A percentile compares a stretch with the other conserved stretches of the same genome.
phyloP scores from a whole-genome alignment of 1,284 basidiomycete genomes.

The Cryptococcus wingfieldii region DNA sequence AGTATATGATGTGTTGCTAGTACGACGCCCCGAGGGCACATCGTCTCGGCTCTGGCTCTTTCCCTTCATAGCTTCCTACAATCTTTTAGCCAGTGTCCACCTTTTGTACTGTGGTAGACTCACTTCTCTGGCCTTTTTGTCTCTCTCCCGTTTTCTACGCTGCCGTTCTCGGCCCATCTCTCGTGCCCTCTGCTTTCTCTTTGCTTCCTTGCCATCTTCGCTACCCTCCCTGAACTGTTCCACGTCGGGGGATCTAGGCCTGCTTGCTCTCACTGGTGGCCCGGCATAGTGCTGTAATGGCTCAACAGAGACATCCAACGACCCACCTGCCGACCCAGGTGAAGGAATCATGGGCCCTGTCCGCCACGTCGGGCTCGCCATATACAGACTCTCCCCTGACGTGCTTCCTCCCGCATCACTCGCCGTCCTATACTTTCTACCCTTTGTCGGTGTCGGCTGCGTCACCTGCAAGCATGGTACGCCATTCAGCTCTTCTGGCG shows the following conservation, averaged over 20 bases:
- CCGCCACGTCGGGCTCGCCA: slow-evolving; percentile 2
- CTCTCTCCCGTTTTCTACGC: slow-evolving; percentile 16
- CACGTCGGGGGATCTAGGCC: no score
- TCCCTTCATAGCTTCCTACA: no score
- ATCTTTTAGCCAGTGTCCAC: no score
- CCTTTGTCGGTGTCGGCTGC: slow-evolving; percentile 28
- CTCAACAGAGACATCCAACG: slow-evolving; percentile 10
- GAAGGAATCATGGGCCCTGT: slow-evolving; percentile 3
- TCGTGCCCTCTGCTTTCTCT: slow-evolving; percentile 14
- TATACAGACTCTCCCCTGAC: slow-evolving; percentile 5
- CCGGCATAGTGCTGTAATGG: background rate
- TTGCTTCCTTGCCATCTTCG: slow-evolving; percentile 3
- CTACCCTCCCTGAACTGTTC: background rate
- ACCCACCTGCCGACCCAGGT: background rate
- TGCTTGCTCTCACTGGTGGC: no score
- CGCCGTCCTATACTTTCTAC: slow-evolving; percentile 16
- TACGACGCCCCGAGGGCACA: background rate
- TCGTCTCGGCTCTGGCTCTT: no score
- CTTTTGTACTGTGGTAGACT: background rate
- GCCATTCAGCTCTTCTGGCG: background rate
- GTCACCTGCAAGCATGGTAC: slow-evolving; percentile 21
- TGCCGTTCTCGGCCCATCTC: slow-evolving; percentile 20
- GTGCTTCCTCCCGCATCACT: slow-evolving; percentile 8
- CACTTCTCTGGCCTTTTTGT: slow-evolving; percentile 19
- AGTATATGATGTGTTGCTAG: background rate